phyloP scores from a whole-genome alignment of 352 stramenopile species.

The Blastocystis sp. region DNA sequence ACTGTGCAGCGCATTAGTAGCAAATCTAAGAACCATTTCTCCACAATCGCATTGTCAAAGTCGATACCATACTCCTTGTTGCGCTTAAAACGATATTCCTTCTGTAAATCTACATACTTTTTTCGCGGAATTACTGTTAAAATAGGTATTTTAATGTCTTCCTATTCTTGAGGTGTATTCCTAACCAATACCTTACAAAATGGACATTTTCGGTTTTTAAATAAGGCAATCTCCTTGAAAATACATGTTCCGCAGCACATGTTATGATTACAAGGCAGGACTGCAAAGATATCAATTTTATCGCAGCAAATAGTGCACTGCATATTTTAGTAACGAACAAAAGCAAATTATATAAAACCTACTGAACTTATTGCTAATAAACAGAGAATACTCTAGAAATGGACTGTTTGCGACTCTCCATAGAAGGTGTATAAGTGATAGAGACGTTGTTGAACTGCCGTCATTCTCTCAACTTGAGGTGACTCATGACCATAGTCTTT shows the following conservation, averaged over 20 bases:
- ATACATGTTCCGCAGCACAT: constrained; percentile 9
- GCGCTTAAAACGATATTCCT: constrained; percentile 51
- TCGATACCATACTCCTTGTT: constrained; percentile 38
- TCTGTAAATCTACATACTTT: not conserved
- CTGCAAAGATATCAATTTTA: constrained; percentile 18
- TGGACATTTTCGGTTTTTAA: constrained; percentile 33
- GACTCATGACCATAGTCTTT: not conserved
- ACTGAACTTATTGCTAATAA: not conserved
- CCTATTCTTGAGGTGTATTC: not conserved
- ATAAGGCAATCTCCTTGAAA: constrained; percentile 54
- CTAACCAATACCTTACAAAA: not conserved
- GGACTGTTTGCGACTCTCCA: not conserved
- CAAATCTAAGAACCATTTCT: constrained; percentile 50
- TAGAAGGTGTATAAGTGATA: not conserved
- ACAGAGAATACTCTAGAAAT: not conserved
- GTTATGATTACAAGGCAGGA: constrained; percentile 52
- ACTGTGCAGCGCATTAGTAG: not conserved
- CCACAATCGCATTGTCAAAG: constrained; percentile 7
- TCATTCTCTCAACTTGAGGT: not conserved
- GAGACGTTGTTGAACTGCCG: not conserved
- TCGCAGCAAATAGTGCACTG: constrained; percentile 20
- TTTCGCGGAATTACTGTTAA: constrained; percentile 35
- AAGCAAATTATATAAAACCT: not conserved
- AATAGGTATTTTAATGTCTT: not conserved
- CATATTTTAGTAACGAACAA: not conserved